These are phyloP conservation scores for Micromonas pusilla DNA, from an alignment of 139 green algal species.

Conservation along the genomic window DNA sequence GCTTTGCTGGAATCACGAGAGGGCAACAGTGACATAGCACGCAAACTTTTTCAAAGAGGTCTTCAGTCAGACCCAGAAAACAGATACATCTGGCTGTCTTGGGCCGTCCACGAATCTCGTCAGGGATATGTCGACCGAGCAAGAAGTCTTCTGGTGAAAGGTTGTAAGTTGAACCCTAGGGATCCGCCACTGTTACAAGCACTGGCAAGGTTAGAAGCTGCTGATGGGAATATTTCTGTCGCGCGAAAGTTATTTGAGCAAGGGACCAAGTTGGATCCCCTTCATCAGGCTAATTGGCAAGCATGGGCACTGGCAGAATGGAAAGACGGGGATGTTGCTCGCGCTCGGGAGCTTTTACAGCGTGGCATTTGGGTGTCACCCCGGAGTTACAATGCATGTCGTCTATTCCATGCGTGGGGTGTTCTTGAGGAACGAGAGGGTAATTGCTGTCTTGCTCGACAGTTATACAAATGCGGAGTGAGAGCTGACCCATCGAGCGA, in stretches of 20 bases:
- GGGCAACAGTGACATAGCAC: slow-evolving; percentile 50
- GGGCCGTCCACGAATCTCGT: slow-evolving; percentile 48
- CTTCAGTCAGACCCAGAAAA: slow-evolving; percentile 56
- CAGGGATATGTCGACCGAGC: slow-evolving; percentile 48
- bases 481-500: slow-evolving; percentile 49
- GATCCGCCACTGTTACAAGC: slow-evolving; percentile 79
- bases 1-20: slow-evolving; percentile 62
- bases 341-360: slow-evolving; percentile 87
- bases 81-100: slow-evolving; percentile 80
- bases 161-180: slow-evolving; percentile 62
- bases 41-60: slow-evolving; percentile 59
- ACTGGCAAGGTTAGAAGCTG: slow-evolving; percentile 21
- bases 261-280: slow-evolving; percentile 27
- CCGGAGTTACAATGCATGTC: background rate
- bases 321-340: slow-evolving; percentile 51
- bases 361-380: slow-evolving; percentile 80
- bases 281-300: slow-evolving; percentile 42
- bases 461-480: slow-evolving; percentile 87
- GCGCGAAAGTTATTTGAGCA: slow-evolving; percentile 35
- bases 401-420: slow-evolving; percentile 68
- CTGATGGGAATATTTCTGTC: slow-evolving; percentile 11
- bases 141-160: slow-evolving; percentile 62
- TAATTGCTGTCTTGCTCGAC: slow-evolving; percentile 64
- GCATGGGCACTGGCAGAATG: slow-evolving; percentile 69
- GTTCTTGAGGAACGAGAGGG: slow-evolving; percentile 66